A percentile compares a stretch with the other conserved stretches of the same genome.
Conservation (phyloP, 2,329 filamentous ascomycete species). For the Talaromyces sp. region DNA sequence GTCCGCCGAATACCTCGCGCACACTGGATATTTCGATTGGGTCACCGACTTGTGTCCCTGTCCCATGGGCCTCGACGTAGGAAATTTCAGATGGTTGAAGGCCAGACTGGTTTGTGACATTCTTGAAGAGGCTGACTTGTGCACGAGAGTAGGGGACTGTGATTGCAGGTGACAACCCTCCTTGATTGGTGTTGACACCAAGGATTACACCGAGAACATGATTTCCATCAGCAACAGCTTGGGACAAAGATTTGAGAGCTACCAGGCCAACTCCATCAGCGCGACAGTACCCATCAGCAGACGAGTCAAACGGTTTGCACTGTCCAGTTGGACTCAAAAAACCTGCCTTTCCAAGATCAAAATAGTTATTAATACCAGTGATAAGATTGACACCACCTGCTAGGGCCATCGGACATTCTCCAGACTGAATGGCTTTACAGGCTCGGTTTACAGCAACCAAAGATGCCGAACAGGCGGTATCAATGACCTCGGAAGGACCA, state of each 20-base stretch:
- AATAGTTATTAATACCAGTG: conserved; percentile 26
- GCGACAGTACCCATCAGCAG: conserved; percentile 45
- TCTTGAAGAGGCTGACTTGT: conserved; percentile 32
- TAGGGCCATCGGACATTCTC: conserved; percentile 23
- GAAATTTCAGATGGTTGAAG: conserved; percentile 16
- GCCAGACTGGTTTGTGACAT: conserved; percentile 29
- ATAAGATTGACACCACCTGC: conserved; percentile 20
- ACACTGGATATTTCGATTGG: conserved; percentile 13
- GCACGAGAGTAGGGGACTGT: conserved; percentile 27
- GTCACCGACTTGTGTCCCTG: conserved; percentile 24
- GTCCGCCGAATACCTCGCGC: conserved; percentile 3
- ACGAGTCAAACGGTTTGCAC: conserved; percentile 43
- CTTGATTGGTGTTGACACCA: conserved; percentile 23
- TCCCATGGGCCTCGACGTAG: conserved; percentile 40
- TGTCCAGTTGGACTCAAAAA: conserved; percentile 49
- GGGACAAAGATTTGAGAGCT: conserved; percentile 44
- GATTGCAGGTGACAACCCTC: conserved; percentile 23
- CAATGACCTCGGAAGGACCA: conserved; percentile 40
- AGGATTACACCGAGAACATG: conserved; percentile 32
- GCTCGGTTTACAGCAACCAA: conserved; percentile 33
- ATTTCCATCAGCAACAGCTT: conserved; percentile 43
- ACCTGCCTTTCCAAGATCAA: conserved; percentile 24
- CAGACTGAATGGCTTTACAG: conserved; percentile 22
- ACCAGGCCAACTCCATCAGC: conserved; percentile 48
- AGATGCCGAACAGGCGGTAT: conserved; percentile 44